phyloP scores from a whole-genome alignment of 805 yeast species.

The Nakazawaea ambrosiae region DNA sequence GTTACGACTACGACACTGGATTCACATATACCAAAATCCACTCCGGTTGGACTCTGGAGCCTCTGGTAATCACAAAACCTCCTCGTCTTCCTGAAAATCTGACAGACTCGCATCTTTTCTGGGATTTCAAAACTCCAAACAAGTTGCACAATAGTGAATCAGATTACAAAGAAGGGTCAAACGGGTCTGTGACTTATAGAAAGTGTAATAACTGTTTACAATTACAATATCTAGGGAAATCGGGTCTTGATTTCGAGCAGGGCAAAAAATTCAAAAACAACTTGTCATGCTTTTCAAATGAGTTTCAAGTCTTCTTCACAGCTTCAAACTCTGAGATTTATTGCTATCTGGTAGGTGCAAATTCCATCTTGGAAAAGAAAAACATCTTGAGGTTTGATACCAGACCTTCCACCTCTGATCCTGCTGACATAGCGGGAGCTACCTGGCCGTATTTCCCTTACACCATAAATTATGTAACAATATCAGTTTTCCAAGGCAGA shows the following conservation, averaged over 20 bases:
- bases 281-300: conserved; percentile 20
- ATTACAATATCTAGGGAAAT: conserved; percentile 20
- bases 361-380: neutral
- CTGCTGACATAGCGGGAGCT: conserved; percentile 32
- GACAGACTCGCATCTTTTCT: conserved; percentile 24
- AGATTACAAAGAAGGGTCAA: too few species aligned
- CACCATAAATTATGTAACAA: conserved; percentile 44
- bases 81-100: conserved; percentile 20
- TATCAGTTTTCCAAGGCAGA: conserved; percentile 26
- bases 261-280: conserved; percentile 36
- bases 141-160: too few species aligned
- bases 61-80: neutral
- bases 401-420: conserved; percentile 23
- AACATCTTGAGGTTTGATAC: conserved; percentile 21
- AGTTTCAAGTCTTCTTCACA: conserved; percentile 21
- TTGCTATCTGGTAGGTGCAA: conserved; percentile 15
- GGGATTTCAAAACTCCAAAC: too few species aligned
- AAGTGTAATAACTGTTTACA: conserved; percentile 19
- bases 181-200: too few species aligned
- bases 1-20: too few species aligned
- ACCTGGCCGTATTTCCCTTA: conserved; percentile 52
- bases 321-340: conserved; percentile 29
- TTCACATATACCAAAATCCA: neutral
- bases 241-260: conserved; percentile 18
- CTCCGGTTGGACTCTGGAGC: neutral